Evolutionary conservation across 1,284 basidiomycete species (phyloP).

Genomic region (Violaceomyces palustris): DNA sequence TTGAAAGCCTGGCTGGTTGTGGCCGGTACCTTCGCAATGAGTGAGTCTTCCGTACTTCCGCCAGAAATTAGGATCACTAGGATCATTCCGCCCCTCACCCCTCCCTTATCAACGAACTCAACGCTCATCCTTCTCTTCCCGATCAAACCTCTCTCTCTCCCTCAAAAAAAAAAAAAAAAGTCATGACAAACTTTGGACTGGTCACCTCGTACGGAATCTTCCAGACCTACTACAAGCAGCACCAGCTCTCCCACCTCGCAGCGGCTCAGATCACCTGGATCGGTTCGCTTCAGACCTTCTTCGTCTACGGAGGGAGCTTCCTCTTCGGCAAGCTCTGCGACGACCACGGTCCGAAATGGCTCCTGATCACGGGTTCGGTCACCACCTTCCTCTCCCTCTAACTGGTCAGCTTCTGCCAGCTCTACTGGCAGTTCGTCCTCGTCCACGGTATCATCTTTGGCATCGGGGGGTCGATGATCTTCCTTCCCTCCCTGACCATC

Average conservation of each 20-base stretch:
- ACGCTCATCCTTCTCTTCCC: not conserved
- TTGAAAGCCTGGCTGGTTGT: slow-evolving; percentile 27
- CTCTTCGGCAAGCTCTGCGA: slow-evolving; percentile 29
- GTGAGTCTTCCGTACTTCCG: not conserved
- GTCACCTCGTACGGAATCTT: slow-evolving; percentile 30
- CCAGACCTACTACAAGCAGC: slow-evolving; percentile 16
- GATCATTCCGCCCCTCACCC: too few relatives aligned
- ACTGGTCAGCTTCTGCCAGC: slow-evolving; percentile 14
- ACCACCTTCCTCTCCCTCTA: slow-evolving; percentile 23
- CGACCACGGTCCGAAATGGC: slow-evolving; percentile 14
- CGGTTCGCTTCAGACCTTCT: slow-evolving; percentile 24
- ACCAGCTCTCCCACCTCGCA: slow-evolving; percentile 14
- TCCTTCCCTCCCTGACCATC: slow-evolving; percentile 21
- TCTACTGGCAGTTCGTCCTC: slow-evolving; percentile 11
- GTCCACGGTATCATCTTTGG: slow-evolving; percentile 20
- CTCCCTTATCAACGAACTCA: not conserved
- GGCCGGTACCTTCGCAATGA: slow-evolving; percentile 19
- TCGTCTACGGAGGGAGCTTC: slow-evolving; percentile 17
- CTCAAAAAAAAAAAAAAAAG: too few relatives aligned
- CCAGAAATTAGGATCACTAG: too few relatives aligned
- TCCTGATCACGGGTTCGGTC: slow-evolving; percentile 12
- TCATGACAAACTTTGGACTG: slow-evolving; percentile 35
- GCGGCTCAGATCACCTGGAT: slow-evolving; percentile 22
- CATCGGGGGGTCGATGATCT: slow-evolving; percentile 23
- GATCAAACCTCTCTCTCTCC: too few relatives aligned